Evolutionary conservation across 2,329 filamentous ascomycete genomes (phyloP).

Genomic region (Lasiodiplodia citricola): DNA sequence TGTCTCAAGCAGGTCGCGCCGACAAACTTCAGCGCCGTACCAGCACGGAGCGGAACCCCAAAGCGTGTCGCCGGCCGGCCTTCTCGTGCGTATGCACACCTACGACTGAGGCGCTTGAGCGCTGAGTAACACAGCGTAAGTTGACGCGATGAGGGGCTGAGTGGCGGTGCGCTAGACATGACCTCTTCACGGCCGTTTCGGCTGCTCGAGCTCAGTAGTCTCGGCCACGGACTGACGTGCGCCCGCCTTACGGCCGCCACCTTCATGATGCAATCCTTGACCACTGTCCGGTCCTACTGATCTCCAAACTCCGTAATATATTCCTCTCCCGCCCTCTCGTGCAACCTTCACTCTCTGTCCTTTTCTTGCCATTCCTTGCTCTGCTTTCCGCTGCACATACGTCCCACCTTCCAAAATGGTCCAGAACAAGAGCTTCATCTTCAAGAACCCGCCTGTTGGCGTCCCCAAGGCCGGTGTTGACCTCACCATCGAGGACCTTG

Average conservation of each 20-base stretch:
- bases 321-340: not conserved
- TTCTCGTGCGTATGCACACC: slow-evolving; percentile 1
- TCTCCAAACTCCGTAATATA: not conserved
- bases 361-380: not conserved
- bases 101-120: not conserved
- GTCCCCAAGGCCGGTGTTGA: slow-evolving; percentile 74
- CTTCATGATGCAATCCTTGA: slow-evolving; percentile 16
- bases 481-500: slow-evolving; percentile 68
- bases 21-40: slow-evolving; percentile 22
- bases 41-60: not conserved
- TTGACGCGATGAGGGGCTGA: not conserved
- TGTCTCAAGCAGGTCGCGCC: slow-evolving; percentile 18
- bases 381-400: not conserved
- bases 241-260: slow-evolving; percentile 15
- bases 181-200: not conserved
- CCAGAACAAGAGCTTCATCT: slow-evolving; percentile 77
- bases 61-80: not conserved
- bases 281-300: not conserved
- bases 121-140: not conserved
- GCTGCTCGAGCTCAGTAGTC: not conserved
- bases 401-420: slow-evolving; percentile 47
- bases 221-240: not conserved
- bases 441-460: slow-evolving; percentile 70
- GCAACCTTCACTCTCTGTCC: too few relatives aligned
- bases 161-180: not conserved